These are phyloP conservation scores for Tillandsia fasciculata DNA, from an alignment of 176 grass and related monocot species.

Conservation along the genomic window DNA sequence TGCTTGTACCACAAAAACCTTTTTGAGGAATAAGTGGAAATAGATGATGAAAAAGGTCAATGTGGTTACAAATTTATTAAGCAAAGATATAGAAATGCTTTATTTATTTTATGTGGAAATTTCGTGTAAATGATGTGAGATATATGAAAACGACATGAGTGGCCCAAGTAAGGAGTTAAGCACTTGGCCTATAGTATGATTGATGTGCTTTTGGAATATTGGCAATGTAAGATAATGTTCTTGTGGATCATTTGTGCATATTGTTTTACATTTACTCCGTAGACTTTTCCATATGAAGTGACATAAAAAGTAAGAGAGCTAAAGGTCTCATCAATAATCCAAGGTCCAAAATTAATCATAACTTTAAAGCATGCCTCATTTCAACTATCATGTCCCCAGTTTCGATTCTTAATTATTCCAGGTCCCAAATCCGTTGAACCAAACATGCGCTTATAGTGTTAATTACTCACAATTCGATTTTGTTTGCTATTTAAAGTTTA, in stretches of 20 bases:
- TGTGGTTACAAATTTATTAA: slow-evolving; percentile 26
- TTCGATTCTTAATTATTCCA: too few species aligned
- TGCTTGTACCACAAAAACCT: neutral
- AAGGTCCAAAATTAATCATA: too few species aligned
- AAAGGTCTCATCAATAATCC: too few species aligned
- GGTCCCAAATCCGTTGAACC: too few species aligned
- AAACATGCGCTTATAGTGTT: too few species aligned
- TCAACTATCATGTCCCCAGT: too few species aligned
- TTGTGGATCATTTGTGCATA: neutral
- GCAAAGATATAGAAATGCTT: slow-evolving; percentile 15
- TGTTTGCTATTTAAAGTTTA: too few species aligned
- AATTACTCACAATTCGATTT: too few species aligned
- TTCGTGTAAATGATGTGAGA: slow-evolving; percentile 1
- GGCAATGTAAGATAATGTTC: neutral
- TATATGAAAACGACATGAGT: neutral
- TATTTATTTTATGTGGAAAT: neutral
- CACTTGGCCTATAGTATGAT: slow-evolving; percentile 7
- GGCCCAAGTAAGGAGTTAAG: slow-evolving; percentile 17
- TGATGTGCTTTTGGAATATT: neutral
- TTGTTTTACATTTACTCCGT: neutral
- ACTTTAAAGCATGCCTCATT: too few species aligned
- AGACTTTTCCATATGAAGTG: too few species aligned
- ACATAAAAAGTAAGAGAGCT: too few species aligned
- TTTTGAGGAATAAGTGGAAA: neutral
- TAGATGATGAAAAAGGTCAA: slow-evolving; percentile 18